Conservation (phyloP, 2,329 filamentous ascomycete species). For the Helotiales sp. region DNA sequence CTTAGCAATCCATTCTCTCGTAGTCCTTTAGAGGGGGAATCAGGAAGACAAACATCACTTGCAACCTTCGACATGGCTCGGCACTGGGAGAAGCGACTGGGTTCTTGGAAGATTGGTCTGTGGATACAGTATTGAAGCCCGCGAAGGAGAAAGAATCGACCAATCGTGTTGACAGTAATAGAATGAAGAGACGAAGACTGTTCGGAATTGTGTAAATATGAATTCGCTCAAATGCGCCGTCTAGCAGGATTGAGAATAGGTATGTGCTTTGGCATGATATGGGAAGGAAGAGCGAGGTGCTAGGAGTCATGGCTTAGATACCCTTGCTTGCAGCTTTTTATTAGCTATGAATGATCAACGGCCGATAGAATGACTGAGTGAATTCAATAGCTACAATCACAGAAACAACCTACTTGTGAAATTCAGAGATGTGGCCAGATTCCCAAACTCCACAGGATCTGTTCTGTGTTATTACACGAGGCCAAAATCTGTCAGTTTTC, state of each 20-base stretch:
- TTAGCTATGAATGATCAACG: neutral
- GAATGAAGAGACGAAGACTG: constrained; percentile 29
- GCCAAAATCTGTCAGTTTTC: neutral
- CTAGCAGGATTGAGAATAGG: neutral
- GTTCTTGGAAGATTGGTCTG: constrained; percentile 47
- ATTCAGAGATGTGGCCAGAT: neutral
- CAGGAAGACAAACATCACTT: neutral
- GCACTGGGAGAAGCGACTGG: constrained; percentile 36
- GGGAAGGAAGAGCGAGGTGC: neutral
- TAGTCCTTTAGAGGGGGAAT: neutral
- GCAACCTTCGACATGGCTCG: constrained; percentile 35
- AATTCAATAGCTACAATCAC: neutral
- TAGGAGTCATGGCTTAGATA: constrained; percentile 24
- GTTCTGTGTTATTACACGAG: neutral
- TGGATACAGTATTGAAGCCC: constrained; percentile 46
- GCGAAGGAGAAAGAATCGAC: constrained; percentile 31
- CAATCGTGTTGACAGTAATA: constrained; percentile 19
- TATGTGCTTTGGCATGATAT: neutral
- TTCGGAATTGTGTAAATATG: constrained; percentile 30
- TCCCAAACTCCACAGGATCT: neutral
- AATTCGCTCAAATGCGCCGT: neutral
- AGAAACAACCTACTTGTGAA: neutral
- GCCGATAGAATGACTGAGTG: neutral
- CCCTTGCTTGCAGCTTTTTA: constrained; percentile 12
- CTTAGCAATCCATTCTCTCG: neutral